Evolutionary conservation across 176 grass and related monocot genomes (phyloP).

Genomic region (Alloteropsis semialata): DNA sequence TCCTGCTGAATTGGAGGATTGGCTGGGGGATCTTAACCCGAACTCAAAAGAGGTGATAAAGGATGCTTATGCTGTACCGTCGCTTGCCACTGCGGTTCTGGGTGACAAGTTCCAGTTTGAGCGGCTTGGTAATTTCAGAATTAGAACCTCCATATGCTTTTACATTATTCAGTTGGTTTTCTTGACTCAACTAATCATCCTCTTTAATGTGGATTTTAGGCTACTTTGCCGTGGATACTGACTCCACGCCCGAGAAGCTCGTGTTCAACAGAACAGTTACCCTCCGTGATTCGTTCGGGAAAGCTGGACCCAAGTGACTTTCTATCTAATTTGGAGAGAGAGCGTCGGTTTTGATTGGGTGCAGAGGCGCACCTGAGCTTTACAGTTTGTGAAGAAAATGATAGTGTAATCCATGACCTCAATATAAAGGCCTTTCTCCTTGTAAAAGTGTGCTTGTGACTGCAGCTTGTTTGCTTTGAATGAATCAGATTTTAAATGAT

Average conservation of each 20-base stretch:
- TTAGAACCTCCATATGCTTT: neutral
- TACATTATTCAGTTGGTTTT: neutral
- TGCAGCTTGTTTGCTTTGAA: neutral
- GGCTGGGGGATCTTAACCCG: conserved; percentile 78
- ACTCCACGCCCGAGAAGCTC: conserved; percentile 57
- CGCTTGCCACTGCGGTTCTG: conserved; percentile 50
- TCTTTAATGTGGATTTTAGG: conserved; percentile 39
- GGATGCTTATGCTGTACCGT: conserved; percentile 67
- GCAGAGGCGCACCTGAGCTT: neutral
- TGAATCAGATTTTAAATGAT: neutral
- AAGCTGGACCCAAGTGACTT: conserved; percentile 46
- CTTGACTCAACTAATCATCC: neutral
- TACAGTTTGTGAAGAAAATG: neutral
- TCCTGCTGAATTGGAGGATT: conserved; percentile 84
- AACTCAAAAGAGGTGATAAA: conserved; percentile 86
- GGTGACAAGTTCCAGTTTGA: conserved; percentile 96
- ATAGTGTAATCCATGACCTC: neutral
- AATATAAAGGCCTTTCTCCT: neutral
- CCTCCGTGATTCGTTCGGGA: conserved; percentile 81
- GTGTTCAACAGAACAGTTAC: conserved; percentile 93
- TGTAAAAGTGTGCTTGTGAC: conserved; percentile 12
- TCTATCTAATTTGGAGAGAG: neutral
- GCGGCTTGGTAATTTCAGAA: conserved; percentile 67
- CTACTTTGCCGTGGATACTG: conserved; percentile 80
- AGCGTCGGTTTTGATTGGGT: neutral